Conservation (phyloP, 164 flowering plant species). For the Cinnamomum micranthum region DNA sequence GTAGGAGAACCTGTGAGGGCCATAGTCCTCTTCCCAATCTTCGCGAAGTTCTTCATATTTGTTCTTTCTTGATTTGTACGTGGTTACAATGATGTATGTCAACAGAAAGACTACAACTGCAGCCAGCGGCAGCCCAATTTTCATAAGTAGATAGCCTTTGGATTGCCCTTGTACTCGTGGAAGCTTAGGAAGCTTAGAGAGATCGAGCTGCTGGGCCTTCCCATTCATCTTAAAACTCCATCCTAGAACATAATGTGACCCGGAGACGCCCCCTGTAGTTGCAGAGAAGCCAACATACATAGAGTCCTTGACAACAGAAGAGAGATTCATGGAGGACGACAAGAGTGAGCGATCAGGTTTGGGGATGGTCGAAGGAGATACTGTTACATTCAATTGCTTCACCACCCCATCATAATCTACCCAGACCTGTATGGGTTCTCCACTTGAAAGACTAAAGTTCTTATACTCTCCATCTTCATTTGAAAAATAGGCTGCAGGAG, state of each 20-base stretch:
- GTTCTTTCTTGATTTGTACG: slow-evolving; percentile 24
- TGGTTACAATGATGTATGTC: slow-evolving; percentile 14
- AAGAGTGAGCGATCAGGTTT: slow-evolving; percentile 9
- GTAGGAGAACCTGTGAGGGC: slow-evolving; percentile 62
- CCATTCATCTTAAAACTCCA: slow-evolving; percentile 18
- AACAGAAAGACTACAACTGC: slow-evolving; percentile 1
- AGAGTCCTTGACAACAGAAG: neutral
- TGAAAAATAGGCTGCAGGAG: slow-evolving; percentile 16
- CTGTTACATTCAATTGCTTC: slow-evolving; percentile 16
- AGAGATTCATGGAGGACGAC: slow-evolving; percentile 2
- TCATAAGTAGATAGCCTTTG: neutral
- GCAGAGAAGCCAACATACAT: slow-evolving; percentile 18
- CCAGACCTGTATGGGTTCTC: slow-evolving; percentile 22
- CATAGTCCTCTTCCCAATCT: slow-evolving; percentile 66
- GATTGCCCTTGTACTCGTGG: neutral
- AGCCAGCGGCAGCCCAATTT: slow-evolving; percentile 4
- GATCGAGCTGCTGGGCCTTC: slow-evolving; percentile 4
- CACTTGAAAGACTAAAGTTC: slow-evolving; percentile 15
- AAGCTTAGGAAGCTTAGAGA: slow-evolving; percentile 10
- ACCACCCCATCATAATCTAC: slow-evolving; percentile 20
- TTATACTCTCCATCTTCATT: neutral
- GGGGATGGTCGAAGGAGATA: slow-evolving; percentile 19
- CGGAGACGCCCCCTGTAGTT: neutral
- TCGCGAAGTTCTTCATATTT: slow-evolving; percentile 46
- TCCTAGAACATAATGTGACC: slow-evolving; percentile 11